Evolutionary conservation across 2,329 filamentous ascomycete genomes (phyloP).

Genomic region (Trichoderma lentiforme): DNA sequence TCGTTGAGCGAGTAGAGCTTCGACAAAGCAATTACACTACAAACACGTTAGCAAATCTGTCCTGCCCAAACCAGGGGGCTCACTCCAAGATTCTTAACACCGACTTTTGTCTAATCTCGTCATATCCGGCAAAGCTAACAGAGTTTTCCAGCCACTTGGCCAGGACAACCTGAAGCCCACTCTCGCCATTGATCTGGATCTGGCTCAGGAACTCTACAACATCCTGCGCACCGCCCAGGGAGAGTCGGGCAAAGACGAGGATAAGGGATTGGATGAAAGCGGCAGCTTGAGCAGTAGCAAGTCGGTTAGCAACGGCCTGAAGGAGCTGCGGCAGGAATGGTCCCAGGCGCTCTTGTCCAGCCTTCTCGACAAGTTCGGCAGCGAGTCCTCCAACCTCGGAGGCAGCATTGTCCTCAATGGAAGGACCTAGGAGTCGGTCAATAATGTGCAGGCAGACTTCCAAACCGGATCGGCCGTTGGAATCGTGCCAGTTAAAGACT

Average conservation of each 20-base stretch:
- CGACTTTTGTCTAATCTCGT: slow-evolving; percentile 94
- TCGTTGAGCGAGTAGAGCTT: slow-evolving; percentile 89
- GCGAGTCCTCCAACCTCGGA: slow-evolving; percentile 95
- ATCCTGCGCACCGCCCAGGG: slow-evolving; percentile 78
- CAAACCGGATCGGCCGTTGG: slow-evolving; percentile 74
- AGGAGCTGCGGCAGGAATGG: slow-evolving; percentile 87
- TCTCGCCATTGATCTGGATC: slow-evolving; percentile 74
- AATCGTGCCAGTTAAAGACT: slow-evolving; percentile 81
- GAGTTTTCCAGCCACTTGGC: slow-evolving; percentile 97
- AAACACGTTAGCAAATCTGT: slow-evolving; percentile 29
- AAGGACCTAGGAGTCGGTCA: slow-evolving; percentile 78
- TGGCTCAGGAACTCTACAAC: slow-evolving; percentile 89
- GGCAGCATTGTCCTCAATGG: slow-evolving; percentile 87
- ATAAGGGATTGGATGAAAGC: slow-evolving; percentile 95
- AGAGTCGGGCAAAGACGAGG: slow-evolving; percentile 88
- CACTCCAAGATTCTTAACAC: slow-evolving; percentile 29
- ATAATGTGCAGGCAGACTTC: slow-evolving; percentile 90
- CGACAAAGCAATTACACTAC: slow-evolving; percentile 83
- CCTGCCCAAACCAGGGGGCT: background rate
- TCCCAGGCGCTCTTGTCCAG: slow-evolving; percentile 84
- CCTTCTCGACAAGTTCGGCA: slow-evolving; percentile 92
- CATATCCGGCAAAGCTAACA: slow-evolving; percentile 94
- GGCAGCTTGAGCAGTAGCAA: slow-evolving; percentile 78
- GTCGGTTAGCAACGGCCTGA: slow-evolving; percentile 78
- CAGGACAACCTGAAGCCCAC: slow-evolving; percentile 83